phyloP scores from a whole-genome alignment of 1,284 basidiomycete genomes.

The Ustilago tritici region DNA sequence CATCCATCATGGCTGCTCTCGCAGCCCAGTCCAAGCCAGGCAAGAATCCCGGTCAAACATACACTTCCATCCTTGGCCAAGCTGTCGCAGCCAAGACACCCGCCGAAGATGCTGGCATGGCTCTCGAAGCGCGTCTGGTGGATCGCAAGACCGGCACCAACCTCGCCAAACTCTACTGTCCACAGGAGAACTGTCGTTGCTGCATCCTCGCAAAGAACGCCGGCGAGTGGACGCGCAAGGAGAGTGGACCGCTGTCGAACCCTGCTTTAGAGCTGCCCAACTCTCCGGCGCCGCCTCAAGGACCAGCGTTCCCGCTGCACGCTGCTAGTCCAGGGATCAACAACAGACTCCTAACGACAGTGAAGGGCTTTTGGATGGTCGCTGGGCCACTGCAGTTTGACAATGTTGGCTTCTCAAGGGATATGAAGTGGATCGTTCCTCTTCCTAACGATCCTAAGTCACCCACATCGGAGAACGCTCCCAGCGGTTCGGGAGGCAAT shows the following conservation, averaged over 20 bases:
- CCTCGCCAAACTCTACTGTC: conserved; percentile 63
- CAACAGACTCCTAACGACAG: conserved; percentile 36
- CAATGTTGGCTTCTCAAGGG: conserved; percentile 65
- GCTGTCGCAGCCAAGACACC: conserved; percentile 67
- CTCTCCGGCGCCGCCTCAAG: conserved; percentile 46
- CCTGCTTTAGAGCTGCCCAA: conserved; percentile 49
- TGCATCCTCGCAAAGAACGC: conserved; percentile 52
- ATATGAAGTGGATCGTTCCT: conserved; percentile 59
- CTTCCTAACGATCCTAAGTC: neutral
- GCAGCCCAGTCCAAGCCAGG: conserved; percentile 46
- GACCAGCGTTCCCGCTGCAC: conserved; percentile 41
- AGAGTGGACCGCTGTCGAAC: conserved; percentile 61
- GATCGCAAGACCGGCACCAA: conserved; percentile 57
- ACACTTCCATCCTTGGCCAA: conserved; percentile 64
- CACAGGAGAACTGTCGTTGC: conserved; percentile 65
- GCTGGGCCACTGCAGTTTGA: conserved; percentile 63
- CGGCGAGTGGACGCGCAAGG: conserved; percentile 60
- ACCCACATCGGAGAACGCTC: neutral
- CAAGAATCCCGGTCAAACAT: conserved; percentile 40
- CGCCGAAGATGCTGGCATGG: conserved; percentile 62
- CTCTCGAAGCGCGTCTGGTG: conserved; percentile 66
- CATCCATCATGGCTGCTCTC: conserved; percentile 58
- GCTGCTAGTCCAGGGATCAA: conserved; percentile 20
- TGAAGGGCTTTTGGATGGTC: conserved; percentile 63
- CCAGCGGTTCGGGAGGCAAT: neutral